A percentile compares a stretch with the other conserved stretches of the same genome.
Conservation (phyloP, 2,329 filamentous ascomycete species). For the Talaromyces piceae region DNA sequence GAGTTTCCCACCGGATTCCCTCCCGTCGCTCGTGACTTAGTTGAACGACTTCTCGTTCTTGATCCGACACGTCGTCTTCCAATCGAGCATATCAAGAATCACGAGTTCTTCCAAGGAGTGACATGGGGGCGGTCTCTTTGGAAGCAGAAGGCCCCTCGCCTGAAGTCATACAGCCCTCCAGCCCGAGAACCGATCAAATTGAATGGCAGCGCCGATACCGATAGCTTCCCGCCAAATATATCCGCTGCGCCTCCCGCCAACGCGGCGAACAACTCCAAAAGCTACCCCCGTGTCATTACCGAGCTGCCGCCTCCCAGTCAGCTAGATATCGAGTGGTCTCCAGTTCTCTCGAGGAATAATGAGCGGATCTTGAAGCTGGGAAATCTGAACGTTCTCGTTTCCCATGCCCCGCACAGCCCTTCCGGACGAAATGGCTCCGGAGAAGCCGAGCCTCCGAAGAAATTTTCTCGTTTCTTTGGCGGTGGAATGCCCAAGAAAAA, state of each 20-base stretch:
- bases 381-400: conserved; percentile 76
- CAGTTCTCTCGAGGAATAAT: conserved; percentile 81
- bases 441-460: conserved; percentile 66
- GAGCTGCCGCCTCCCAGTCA: conserved; percentile 95
- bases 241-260: conserved; percentile 26
- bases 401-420: conserved; percentile 67
- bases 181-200: conserved; percentile 71
- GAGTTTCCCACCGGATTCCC: conserved; percentile 88
- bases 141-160: conserved; percentile 79
- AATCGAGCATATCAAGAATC: conserved; percentile 93
- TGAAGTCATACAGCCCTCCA: conserved; percentile 76
- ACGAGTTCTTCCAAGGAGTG: conserved; percentile 88
- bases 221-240: conserved; percentile 38
- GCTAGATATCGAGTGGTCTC: conserved; percentile 97
- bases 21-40: conserved; percentile 72
- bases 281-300: conserved; percentile 76
- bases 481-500: conserved; percentile 87
- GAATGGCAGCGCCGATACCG: conserved; percentile 44
- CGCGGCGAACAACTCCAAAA: conserved; percentile 43
- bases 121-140: conserved; percentile 77
- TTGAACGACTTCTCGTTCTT: conserved; percentile 82
- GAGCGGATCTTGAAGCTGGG: conserved; percentile 92
- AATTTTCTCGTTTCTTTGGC: conserved; percentile 88
- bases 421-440: conserved; percentile 56
- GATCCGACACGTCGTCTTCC: conserved; percentile 78